Base-by-base conservation (phyloP, 371 early-diverging fungal species). In the Apophysomyces sp. region DNA sequence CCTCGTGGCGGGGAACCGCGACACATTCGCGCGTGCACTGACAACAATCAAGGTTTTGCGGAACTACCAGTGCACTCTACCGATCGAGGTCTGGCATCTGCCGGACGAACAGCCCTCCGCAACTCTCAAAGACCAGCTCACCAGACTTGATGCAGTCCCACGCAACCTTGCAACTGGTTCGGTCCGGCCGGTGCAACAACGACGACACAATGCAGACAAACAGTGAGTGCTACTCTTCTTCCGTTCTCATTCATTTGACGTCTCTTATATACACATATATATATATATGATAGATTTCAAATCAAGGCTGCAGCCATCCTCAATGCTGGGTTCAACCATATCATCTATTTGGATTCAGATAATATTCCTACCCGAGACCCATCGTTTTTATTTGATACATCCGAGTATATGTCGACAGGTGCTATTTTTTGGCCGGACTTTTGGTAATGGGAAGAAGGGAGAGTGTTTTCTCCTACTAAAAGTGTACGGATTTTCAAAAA, bases 391-490 rank as follows among this genome's bases (percentile, higher is more conserved):
- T 86, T 86, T 64, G 68, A 77, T 30, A 65, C 67, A 7, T 31
- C 57, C n/a, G 74, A 67, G 37, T 86, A 74, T 55, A 62, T 66
- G 39, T 31, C 53, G n/a, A 77, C 68, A 8, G 84, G 85, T 27
- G 82, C 80, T 0, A 41, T 86, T 26, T 81, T 86, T 39, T 86
- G 86, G 86, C 81, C 81, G 0, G 86, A 86, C 57, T 84, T 74
- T 53, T 83, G 86, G 77, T 74, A 68, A 62, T 60, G 31, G 6
- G 4, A 40, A 6, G 32, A 24, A 52, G 51, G 18, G 3, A 32
- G 28, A 41, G 9, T 36, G 52, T 32, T n/a, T 56, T 16, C n/a
- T n/a, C 15, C 13, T 5, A 24, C 31, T 26, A 30, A 13, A 21
- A 1, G 4, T 51, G 9, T 18, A 26, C 12, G 2, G n/a, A 1